Evolutionary conservation across 495 filamentous ascomycete genomes (phyloP).

Genomic region (Penicillium lividum): DNA sequence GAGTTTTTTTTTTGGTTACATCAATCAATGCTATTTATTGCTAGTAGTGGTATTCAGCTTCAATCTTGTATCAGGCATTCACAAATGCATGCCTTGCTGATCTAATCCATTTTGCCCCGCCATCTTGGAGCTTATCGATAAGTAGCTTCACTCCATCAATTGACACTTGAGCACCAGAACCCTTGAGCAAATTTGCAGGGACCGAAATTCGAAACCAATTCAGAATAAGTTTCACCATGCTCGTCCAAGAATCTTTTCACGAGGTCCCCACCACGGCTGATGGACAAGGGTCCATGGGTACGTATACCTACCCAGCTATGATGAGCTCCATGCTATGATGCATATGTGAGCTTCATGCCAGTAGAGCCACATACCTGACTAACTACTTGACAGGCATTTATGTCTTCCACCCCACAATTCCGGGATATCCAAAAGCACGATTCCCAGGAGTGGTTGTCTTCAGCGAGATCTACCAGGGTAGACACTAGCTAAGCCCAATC

Average conservation of each 20-base stretch:
- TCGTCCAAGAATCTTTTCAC: constrained; percentile 64
- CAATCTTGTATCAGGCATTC: neutral
- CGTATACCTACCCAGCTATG: constrained; percentile 12
- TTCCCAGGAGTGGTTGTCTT: constrained; percentile 93
- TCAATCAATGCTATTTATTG: neutral
- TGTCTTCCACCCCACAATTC: constrained; percentile 82
- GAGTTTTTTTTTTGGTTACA: constrained; percentile 5
- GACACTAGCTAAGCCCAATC: neutral
- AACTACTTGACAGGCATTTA: constrained; percentile 66
- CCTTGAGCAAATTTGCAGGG: neutral
- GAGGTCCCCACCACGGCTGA: constrained; percentile 69
- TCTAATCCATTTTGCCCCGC: constrained; percentile 13
- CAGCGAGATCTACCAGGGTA: constrained; percentile 96
- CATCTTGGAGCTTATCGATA: constrained; percentile 21
- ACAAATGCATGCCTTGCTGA: neutral
- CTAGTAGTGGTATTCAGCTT: neutral
- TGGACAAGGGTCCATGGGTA: constrained; percentile 64
- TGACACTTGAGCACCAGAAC: constrained; percentile 3
- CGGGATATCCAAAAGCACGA: constrained; percentile 80
- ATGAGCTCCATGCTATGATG: neutral
- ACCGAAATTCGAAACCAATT: neutral
- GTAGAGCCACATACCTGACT: neutral
- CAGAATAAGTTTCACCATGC: constrained; percentile 49
- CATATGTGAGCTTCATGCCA: neutral
- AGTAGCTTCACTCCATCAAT: constrained; percentile 9